A percentile compares a stretch with the other conserved stretches of the same genome.
Evolutionary conservation across 1,139 yeast species (phyloP).

Genomic region (Saccharomyces uvarum): DNA sequence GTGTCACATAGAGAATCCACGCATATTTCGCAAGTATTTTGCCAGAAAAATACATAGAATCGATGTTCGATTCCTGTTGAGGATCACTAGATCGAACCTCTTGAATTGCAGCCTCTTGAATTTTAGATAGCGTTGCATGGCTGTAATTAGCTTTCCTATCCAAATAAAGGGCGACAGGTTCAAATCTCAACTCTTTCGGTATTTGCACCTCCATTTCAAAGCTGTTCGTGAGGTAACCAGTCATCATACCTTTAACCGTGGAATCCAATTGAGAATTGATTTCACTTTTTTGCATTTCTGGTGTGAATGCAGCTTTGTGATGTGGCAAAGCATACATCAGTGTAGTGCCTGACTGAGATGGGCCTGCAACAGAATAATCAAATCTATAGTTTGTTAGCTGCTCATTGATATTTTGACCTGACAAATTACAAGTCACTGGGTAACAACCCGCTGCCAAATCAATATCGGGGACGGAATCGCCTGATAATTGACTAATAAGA

Average conservation of each 20-base stretch:
- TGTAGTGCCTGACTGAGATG: constrained; percentile 31
- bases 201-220: constrained; percentile 42
- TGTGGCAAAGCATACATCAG: constrained; percentile 60
- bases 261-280: constrained; percentile 48
- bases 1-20: constrained; percentile 56
- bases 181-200: constrained; percentile 46
- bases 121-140: constrained; percentile 34
- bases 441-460: constrained; percentile 52
- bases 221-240: constrained; percentile 44
- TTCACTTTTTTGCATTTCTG: constrained; percentile 13
- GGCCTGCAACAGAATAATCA: constrained; percentile 34
- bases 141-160: constrained; percentile 35
- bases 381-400: constrained; percentile 34
- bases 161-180: constrained; percentile 51
- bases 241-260: constrained; percentile 62
- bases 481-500: constrained; percentile 32
- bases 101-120: constrained; percentile 41
- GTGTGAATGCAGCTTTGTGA: constrained; percentile 45
- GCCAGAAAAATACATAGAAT: constrained; percentile 72
- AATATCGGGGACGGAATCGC: constrained; percentile 34
- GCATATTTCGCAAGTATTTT: constrained; percentile 70
- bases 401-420: constrained; percentile 24
- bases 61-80: constrained; percentile 51
- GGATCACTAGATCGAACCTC: constrained; percentile 49
- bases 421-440: constrained; percentile 31